Conservation (phyloP, 1,139 yeast genomes). For the Yamadazyma trypodendri region DNA sequence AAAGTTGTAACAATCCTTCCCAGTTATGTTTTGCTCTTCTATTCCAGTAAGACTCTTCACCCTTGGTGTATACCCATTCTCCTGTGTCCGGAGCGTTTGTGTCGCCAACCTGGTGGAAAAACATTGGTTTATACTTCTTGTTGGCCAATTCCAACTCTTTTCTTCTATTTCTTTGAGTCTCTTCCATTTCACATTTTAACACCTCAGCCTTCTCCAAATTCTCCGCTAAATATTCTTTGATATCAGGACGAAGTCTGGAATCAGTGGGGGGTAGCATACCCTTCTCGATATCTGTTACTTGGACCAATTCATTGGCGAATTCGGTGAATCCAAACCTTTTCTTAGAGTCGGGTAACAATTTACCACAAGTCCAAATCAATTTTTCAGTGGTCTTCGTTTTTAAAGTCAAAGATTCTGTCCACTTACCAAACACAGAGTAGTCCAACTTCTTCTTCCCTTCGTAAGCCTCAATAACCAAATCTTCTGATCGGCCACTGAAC, state of each 20-base stretch:
- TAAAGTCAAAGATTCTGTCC: constrained; percentile 65
- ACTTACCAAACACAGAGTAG: constrained; percentile 61
- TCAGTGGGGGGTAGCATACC: constrained; percentile 77
- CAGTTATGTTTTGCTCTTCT: constrained; percentile 62
- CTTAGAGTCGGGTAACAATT: constrained; percentile 55
- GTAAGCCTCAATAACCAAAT: constrained; percentile 56
- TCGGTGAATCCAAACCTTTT: constrained; percentile 82
- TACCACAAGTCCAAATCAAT: constrained; percentile 65
- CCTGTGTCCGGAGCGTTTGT: constrained; percentile 38
- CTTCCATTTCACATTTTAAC: constrained; percentile 68
- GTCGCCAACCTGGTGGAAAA: constrained; percentile 52
- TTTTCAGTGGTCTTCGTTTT: constrained; percentile 42
- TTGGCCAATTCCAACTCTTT: constrained; percentile 50
- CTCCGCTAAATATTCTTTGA: constrained; percentile 69
- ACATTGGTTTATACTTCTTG: constrained; percentile 53
- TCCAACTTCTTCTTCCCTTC: constrained; percentile 36
- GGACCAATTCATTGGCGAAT: constrained; percentile 79
- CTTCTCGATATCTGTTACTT: constrained; percentile 68
- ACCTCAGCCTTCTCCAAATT: constrained; percentile 67
- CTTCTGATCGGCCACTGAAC: constrained; percentile 89
- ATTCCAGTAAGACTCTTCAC: constrained; percentile 77
- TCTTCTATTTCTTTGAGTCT: constrained; percentile 76
- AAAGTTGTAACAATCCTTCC: constrained; percentile 51
- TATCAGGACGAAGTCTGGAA: constrained; percentile 86
- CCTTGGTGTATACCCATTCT: constrained; percentile 62